Percentiles rank a stretch among this genome's conserved stretches.
Conservation (phyloP, 2,329 filamentous ascomycete species). For the Nigrospora oryzae region DNA sequence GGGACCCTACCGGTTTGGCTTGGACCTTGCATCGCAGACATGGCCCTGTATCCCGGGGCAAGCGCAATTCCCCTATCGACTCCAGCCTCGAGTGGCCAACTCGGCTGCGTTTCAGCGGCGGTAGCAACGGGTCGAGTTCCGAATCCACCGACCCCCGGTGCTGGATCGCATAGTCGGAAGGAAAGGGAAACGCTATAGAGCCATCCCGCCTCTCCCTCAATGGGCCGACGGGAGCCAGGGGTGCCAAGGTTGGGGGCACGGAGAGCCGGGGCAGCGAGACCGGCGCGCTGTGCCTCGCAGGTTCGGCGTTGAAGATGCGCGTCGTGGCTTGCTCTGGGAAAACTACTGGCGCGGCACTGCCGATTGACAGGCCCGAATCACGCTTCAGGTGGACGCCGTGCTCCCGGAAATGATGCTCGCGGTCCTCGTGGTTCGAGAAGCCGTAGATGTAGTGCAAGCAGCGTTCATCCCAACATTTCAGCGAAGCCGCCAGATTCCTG, state of each 20-base stretch:
- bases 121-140: conserved; percentile 42
- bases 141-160: conserved; percentile 33
- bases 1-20: conserved; percentile 32
- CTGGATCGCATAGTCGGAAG: conserved; percentile 26
- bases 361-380: conserved; percentile 35
- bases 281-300: conserved; percentile 25
- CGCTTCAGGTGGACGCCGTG: conserved; percentile 33
- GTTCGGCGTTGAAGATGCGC: conserved; percentile 20
- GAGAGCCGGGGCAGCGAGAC: conserved; percentile 30
- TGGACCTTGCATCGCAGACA: conserved; percentile 43
- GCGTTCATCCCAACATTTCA: conserved; percentile 46
- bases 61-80: conserved; percentile 47
- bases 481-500: conserved; percentile 25
- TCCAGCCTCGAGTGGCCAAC: conserved; percentile 44
- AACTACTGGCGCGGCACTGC: conserved; percentile 24
- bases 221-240: conserved; percentile 22
- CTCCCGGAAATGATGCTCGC: conserved; percentile 40
- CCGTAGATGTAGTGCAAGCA: conserved; percentile 53
- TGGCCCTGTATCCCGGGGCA: conserved; percentile 36
- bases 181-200: conserved; percentile 29
- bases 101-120: conserved; percentile 44
- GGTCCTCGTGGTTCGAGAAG: conserved; percentile 39
- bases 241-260: conserved; percentile 24
- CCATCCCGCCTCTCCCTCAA: conserved; percentile 31
- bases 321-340: conserved; percentile 24